Percentiles rank a stretch among this genome's conserved stretches.
Conservation (phyloP, 2,329 filamentous ascomycete species). For the Dothideomycetes sp. region DNA sequence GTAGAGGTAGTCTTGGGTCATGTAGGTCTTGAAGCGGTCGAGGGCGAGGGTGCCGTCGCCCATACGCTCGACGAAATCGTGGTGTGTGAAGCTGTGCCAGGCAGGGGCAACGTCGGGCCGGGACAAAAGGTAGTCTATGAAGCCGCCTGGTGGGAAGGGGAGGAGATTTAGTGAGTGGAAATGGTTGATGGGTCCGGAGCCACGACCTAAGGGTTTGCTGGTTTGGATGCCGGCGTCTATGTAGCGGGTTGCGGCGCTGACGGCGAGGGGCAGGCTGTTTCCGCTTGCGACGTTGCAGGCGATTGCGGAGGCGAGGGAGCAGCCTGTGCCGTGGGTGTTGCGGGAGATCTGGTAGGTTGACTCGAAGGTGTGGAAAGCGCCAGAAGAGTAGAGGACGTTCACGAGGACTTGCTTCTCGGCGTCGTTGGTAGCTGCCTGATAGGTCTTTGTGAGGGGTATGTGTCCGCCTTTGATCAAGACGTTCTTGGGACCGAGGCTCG, state of each 20-base stretch:
- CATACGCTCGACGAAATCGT: constrained; percentile 70
- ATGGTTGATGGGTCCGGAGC: constrained; percentile 65
- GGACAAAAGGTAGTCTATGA: constrained; percentile 72
- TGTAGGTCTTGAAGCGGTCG: constrained; percentile 74
- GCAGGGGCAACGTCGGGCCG: constrained; percentile 60
- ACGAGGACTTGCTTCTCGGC: constrained; percentile 57
- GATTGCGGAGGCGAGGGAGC: constrained; percentile 78
- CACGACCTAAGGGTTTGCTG: constrained; percentile 51
- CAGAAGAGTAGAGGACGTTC: constrained; percentile 60
- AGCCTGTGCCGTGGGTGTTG: constrained; percentile 92
- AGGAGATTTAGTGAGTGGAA: constrained; percentile 61
- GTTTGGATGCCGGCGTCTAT: constrained; percentile 60
- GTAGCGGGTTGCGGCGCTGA: constrained; percentile 59
- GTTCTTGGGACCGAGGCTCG: constrained; percentile 60
- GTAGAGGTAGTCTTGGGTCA: constrained; percentile 88
- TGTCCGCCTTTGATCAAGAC: constrained; percentile 89
- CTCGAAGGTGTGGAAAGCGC: constrained; percentile 49
- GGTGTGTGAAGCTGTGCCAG: constrained; percentile 69
- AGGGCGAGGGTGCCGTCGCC: constrained; percentile 64
- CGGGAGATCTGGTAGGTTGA: constrained; percentile 59
- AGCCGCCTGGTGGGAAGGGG: constrained; percentile 64
- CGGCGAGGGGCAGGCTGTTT: constrained; percentile 45
- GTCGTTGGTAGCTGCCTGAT: constrained; percentile 45
- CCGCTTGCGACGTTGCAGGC: constrained; percentile 60
- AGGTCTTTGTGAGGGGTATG: constrained; percentile 59